Conservation (phyloP, 1,284 basidiomycete species). For the Cerioporus squamosus region DNA sequence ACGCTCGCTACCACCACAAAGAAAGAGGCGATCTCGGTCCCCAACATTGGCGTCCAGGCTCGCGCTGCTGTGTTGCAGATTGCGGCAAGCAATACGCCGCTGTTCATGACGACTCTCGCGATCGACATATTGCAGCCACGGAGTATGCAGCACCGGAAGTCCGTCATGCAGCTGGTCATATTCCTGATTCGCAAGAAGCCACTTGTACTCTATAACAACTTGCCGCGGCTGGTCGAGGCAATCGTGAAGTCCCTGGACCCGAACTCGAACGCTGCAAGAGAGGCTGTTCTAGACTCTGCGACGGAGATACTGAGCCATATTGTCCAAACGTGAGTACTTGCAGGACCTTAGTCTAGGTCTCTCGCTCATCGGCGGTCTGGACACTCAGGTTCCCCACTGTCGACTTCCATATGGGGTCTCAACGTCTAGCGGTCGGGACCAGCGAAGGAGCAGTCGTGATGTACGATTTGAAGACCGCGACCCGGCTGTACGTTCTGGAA, state of each 20-base stretch:
- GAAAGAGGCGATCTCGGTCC: constrained; percentile 69
- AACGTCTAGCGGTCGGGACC: constrained; percentile 93
- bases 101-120: constrained; percentile 95
- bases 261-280: constrained; percentile 80
- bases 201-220: constrained; percentile 81
- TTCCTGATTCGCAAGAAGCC: constrained; percentile 95
- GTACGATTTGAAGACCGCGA: constrained; percentile 97
- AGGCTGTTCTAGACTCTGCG: constrained; percentile 88
- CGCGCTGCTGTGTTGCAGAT: constrained; percentile 85
- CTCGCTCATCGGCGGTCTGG: background rate
- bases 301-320: constrained; percentile 93
- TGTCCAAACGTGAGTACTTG: constrained; percentile 75
- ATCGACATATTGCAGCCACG: constrained; percentile 89
- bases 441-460: constrained; percentile 93
- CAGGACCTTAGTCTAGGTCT: background rate
- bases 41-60: constrained; percentile 70
- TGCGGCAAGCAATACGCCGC: constrained; percentile 80
- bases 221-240: constrained; percentile 91
- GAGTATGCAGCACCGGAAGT: constrained; percentile 80
- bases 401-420: constrained; percentile 86
- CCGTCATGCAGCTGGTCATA: constrained; percentile 92
- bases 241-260: constrained; percentile 98
- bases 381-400: constrained; percentile 82
- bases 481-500: constrained; percentile 92
- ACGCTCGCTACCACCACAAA: constrained; percentile 73